Conservation (phyloP, 2,329 filamentous ascomycete genomes). For the Nemania sp. region DNA sequence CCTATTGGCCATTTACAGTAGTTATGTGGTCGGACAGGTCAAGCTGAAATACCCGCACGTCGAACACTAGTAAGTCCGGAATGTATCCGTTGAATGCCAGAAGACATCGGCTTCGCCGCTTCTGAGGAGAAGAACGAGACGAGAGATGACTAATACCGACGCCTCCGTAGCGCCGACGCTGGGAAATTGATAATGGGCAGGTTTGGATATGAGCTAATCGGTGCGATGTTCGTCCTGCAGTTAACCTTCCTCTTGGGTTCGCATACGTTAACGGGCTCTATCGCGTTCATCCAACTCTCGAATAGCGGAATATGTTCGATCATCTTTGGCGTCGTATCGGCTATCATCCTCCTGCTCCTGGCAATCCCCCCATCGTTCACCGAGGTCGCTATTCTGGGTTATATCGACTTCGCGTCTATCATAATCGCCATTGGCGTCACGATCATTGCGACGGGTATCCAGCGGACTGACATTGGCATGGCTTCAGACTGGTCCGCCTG, state of each 20-base stretch:
- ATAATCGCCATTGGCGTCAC: slow-evolving; percentile 61
- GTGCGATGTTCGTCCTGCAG: slow-evolving; percentile 58
- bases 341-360: slow-evolving; percentile 57
- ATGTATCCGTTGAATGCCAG: background rate
- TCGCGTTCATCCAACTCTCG: slow-evolving; percentile 64
- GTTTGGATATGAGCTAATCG: slow-evolving; percentile 59
- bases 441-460: slow-evolving; percentile 61
- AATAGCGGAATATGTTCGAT: slow-evolving; percentile 61
- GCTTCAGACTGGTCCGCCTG: slow-evolving; percentile 41
- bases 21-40: slow-evolving; percentile 52
- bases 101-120: background rate
- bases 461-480: slow-evolving; percentile 27
- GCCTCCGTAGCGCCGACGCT: slow-evolving; percentile 52
- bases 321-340: slow-evolving; percentile 59
- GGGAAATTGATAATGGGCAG: slow-evolving; percentile 59
- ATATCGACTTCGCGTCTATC: slow-evolving; percentile 64
- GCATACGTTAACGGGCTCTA: slow-evolving; percentile 65
- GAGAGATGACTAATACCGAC: slow-evolving; percentile 11
- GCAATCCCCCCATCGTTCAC: slow-evolving; percentile 63
- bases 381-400: slow-evolving; percentile 61
- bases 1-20: slow-evolving; percentile 54
- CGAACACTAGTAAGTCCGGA: slow-evolving; percentile 37
- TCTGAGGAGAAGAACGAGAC: background rate
- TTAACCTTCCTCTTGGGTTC: slow-evolving; percentile 67
- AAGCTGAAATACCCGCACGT: slow-evolving; percentile 41